These are phyloP conservation scores for Nakazawaea pomicola DNA, from an alignment of 805 yeast genomes.

Conservation along the genomic window DNA sequence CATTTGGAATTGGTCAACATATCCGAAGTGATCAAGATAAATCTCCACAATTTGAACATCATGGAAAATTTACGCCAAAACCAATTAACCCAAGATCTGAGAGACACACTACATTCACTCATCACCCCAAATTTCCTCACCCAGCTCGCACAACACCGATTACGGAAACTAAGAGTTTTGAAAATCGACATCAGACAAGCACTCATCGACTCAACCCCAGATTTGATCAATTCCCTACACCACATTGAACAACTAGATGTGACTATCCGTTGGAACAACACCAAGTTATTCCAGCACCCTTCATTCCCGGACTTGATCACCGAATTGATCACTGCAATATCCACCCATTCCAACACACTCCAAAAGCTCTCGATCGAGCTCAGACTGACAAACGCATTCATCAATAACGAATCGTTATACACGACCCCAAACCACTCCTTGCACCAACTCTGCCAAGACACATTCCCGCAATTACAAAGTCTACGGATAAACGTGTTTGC, in stretches of 20 bases:
- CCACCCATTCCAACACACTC: background rate
- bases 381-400: background rate
- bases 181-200: conserved; percentile 8
- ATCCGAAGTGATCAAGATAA: conserved; percentile 1
- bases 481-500: conserved; percentile 3
- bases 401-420: conserved; percentile 1
- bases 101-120: background rate
- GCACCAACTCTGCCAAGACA: background rate
- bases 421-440: background rate
- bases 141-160: background rate
- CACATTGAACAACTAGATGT: conserved; percentile 2
- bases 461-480: background rate
- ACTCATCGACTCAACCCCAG: conserved; percentile 2
- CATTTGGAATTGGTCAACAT: conserved; percentile 1
- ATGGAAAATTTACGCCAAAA: background rate
- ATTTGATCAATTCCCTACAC: background rate
- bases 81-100: background rate
- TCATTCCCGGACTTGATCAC: background rate
- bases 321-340: background rate
- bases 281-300: background rate
- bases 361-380: conserved; percentile 2
- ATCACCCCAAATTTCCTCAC: background rate
- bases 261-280: conserved; percentile 5
- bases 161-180: background rate
- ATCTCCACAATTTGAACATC: background rate